Evolutionary conservation across 2,329 filamentous ascomycete species (phyloP).

Genomic region (Pseudocercospora fijiensis): DNA sequence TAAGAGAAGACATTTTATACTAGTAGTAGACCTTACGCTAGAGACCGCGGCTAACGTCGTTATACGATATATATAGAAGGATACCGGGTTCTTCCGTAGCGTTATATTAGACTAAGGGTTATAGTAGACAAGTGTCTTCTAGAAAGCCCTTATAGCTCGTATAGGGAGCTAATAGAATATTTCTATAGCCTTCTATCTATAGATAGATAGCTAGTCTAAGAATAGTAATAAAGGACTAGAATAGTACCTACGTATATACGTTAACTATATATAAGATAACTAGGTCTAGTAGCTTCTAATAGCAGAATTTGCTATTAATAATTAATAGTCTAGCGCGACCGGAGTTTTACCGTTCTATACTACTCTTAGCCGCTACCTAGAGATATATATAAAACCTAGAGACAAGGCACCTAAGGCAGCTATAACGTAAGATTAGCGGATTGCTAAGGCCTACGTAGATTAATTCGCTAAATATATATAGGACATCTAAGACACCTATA

Average conservation of each 20-base stretch:
- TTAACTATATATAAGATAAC: slow-evolving; percentile 6
- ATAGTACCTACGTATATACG: slow-evolving; percentile 3
- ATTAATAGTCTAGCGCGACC: neutral
- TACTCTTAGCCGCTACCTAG: neutral
- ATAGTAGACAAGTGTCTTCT: neutral
- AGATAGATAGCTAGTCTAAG: slow-evolving; percentile 1
- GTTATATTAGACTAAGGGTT: neutral
- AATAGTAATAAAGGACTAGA: too few species aligned
- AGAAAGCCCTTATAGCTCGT: neutral
- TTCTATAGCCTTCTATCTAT: neutral
- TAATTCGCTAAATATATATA: neutral
- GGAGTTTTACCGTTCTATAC: neutral
- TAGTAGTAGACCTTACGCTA: neutral
- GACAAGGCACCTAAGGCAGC: neutral
- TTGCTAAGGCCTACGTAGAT: neutral
- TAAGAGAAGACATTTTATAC: neutral
- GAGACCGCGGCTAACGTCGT: neutral
- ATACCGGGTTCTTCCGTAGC: neutral
- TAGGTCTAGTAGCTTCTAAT: neutral
- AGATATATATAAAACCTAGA: neutral
- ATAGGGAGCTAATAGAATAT: neutral
- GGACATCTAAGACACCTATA: neutral
- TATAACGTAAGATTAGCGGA: neutral
- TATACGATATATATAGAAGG: neutral
- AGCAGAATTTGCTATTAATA: neutral